Base-by-base conservation (phyloP, 73 alveolate genomes). In the Paramecium caudatum region DNA sequence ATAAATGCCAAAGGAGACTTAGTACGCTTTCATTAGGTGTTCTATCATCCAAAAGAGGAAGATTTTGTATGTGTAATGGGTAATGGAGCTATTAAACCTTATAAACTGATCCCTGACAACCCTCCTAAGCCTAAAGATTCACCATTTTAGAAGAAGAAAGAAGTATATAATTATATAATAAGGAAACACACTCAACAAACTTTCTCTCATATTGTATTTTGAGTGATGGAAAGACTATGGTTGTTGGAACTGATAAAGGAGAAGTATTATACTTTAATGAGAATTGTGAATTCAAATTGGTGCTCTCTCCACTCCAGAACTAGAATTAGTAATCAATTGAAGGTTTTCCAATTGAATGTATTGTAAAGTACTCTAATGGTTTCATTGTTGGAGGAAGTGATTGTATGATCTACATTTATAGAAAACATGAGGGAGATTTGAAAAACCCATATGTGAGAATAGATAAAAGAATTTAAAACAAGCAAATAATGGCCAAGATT, bases 231-330 rank as follows among this genome's bases (percentile, higher is more conserved):
- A 95, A 94, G 55, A 39, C 69, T 13, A 27, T 96, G 61, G 95
- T 96, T 16, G 94, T 96, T 12, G 97, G 98, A 37, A 96, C 99
- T 12, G 99, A 96, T 36, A 85, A 91, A 81, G 99, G 99, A 45
- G 98, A 96, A 48, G 90, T 96, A 43, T 84, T 96, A 74, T 87
- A 93, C 43, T 91, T 95, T 50, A 96, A 93, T 34, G 93, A 93
- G 17, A 94, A 93, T 68, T 96, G 99, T 50, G 99, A 96, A 41
- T 96, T 93, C 45, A 95, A 95, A 88, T 33, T 61, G 50, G 45
- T 87, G 4, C 82, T 84, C 2, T 83, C 95, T 23, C 82, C 93
- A 5, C 80, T 55, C 30, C 30, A 55, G 16, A 55, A 55, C 30
- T 55, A 21, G 5, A 55, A 55, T 55, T 55, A 55, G 3, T 47